These are phyloP conservation scores for Blumeria graminis DNA, from an alignment of 2,329 filamentous ascomycete genomes.

Conservation along the genomic window DNA sequence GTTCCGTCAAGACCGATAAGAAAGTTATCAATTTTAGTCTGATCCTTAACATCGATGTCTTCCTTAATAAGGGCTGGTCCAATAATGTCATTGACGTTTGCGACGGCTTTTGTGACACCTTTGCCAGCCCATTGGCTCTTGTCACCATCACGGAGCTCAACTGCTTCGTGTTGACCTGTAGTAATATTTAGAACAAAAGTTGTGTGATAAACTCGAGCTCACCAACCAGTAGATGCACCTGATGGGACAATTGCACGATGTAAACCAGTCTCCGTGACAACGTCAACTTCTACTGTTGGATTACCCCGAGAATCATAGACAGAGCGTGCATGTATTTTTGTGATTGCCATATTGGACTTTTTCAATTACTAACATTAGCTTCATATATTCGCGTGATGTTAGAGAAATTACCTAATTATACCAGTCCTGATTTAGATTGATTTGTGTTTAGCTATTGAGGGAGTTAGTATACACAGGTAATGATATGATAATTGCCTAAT, in stretches of 20 bases:
- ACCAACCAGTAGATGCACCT: slow-evolving; percentile 77
- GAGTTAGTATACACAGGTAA: too few relatives aligned
- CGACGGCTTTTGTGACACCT: slow-evolving; percentile 66
- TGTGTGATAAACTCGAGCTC: slow-evolving; percentile 1
- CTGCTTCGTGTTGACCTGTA: slow-evolving; percentile 67
- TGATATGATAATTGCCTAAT: too few relatives aligned
- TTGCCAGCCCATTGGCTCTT: slow-evolving; percentile 71
- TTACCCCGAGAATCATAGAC: slow-evolving; percentile 98
- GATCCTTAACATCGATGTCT: slow-evolving; percentile 65
- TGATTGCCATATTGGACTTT: slow-evolving; percentile 53
- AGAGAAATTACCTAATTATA: neutral
- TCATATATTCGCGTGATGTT: neutral
- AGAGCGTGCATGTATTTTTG: slow-evolving; percentile 74
- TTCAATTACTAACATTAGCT: slow-evolving; percentile 8
- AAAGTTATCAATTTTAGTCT: slow-evolving; percentile 63
- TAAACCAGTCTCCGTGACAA: slow-evolving; percentile 86
- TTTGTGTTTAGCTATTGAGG: too few relatives aligned
- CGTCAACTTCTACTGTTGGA: slow-evolving; percentile 95
- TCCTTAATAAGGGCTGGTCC: slow-evolving; percentile 63
- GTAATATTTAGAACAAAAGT: slow-evolving; percentile 7
- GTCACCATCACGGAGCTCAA: slow-evolving; percentile 77
- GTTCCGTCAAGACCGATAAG: slow-evolving; percentile 68
- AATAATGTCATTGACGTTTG: slow-evolving; percentile 66
- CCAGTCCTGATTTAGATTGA: too few relatives aligned
- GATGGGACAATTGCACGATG: slow-evolving; percentile 96